Percentiles rank a stretch among this genome's conserved stretches.
These are phyloP conservation scores for Onygenales sp. DNA, from an alignment of 2,329 filamentous ascomycete genomes.

Conservation along the genomic window DNA sequence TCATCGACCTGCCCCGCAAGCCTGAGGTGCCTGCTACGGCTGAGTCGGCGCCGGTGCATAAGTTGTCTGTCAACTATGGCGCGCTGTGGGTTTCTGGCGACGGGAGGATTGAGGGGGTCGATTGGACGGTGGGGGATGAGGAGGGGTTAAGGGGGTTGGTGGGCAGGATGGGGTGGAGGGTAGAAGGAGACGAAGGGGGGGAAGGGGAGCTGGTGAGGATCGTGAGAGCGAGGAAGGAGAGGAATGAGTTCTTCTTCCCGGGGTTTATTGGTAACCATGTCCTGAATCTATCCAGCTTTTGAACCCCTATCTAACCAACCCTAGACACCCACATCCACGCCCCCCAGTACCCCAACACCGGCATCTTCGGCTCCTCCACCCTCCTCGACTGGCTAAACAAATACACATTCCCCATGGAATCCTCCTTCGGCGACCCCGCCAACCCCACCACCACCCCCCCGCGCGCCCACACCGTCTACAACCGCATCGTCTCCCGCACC, in stretches of 20 bases:
- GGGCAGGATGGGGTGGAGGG: constrained; percentile 23
- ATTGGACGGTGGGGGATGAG: constrained; percentile 24
- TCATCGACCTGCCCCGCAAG: constrained; percentile 47
- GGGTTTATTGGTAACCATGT: constrained; percentile 35
- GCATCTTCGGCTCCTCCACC: constrained; percentile 87
- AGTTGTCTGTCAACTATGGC: constrained; percentile 44
- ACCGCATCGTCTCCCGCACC: constrained; percentile 66
- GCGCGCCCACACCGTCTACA: constrained; percentile 51
- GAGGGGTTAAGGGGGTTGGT: constrained; percentile 18
- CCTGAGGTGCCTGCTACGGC: constrained; percentile 40
- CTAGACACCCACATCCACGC: constrained; percentile 92
- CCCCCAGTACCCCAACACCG: constrained; percentile 86
- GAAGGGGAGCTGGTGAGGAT: constrained; percentile 18
- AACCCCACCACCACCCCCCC: constrained; percentile 16
- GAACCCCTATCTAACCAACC: constrained; percentile 3
- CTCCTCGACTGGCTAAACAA: constrained; percentile 87
- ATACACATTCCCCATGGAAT: constrained; percentile 91
- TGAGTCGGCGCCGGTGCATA: constrained; percentile 41
- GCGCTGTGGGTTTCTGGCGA: constrained; percentile 26
- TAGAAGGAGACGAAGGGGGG: constrained; percentile 3
- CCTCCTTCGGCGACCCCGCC: constrained; percentile 48
- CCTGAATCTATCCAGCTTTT: background rate
- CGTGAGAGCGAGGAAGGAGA: constrained; percentile 30
- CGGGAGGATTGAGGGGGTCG: constrained; percentile 25
- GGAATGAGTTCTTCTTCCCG: constrained; percentile 37